phyloP scores from a whole-genome alignment of 2,329 filamentous ascomycete species.

The Beauveria pseudobassiana region DNA sequence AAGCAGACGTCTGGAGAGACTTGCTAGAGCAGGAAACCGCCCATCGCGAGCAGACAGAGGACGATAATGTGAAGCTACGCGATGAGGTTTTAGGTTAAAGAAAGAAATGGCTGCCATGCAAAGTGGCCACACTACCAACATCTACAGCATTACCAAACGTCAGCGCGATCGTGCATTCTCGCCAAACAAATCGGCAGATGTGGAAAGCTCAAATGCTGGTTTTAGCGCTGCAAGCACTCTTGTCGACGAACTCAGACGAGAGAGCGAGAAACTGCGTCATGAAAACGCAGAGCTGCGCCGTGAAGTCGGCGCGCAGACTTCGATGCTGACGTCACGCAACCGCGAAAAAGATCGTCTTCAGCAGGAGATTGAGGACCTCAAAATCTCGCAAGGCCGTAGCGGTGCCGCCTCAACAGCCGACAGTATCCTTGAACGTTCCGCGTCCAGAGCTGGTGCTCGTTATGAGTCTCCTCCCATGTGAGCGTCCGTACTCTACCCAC shows the following conservation, averaged over 20 bases:
- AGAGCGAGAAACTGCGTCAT: conserved; percentile 71
- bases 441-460: conserved; percentile 62
- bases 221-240: conserved; percentile 57
- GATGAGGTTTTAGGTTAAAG: conserved; percentile 73
- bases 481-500: conserved; percentile 64
- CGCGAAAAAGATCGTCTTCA: conserved; percentile 91
- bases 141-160: conserved; percentile 57
- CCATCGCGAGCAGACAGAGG: conserved; percentile 80
- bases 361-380: conserved; percentile 94
- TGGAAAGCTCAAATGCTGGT: conserved; percentile 43
- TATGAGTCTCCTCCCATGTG: conserved; percentile 64
- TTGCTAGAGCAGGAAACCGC: conserved; percentile 87
- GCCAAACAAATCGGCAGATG: conserved; percentile 37
- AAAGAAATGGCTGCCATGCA: conserved; percentile 41
- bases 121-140: conserved; percentile 51
- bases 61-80: conserved; percentile 75
- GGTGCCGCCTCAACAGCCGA: conserved; percentile 66
- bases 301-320: conserved; percentile 91
- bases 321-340: conserved; percentile 93
- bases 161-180: conserved; percentile 38
- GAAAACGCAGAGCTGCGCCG: conserved; percentile 89
- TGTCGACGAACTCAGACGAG: conserved; percentile 65
- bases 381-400: conserved; percentile 72
- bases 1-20: conserved; percentile 88
- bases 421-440: conserved; percentile 89